Percentiles rank a stretch among this genome's conserved stretches.
Conservation (phyloP, 169 alveolate species). For the Babesia gibsoni region DNA sequence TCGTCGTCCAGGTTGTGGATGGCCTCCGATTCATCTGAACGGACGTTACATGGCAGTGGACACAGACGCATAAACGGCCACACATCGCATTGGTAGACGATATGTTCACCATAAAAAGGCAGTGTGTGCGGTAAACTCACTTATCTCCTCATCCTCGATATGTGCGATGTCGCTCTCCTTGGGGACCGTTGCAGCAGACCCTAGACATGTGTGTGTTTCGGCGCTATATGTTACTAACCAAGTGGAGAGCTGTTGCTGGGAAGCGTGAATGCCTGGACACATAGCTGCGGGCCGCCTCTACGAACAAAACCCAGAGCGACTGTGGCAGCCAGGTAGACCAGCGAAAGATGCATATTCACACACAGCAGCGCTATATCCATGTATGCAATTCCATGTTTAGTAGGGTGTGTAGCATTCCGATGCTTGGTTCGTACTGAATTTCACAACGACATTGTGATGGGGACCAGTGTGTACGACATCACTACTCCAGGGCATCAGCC, state of each 20-base stretch:
- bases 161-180: slow-evolving; percentile 5
- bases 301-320: not conserved
- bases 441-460: not conserved
- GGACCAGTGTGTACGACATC: slow-evolving; percentile 32
- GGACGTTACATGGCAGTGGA: not conserved
- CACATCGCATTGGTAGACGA: too few relatives aligned
- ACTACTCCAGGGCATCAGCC: too few relatives aligned
- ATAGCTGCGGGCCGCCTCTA: not conserved
- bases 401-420: not conserved
- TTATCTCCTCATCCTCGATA: slow-evolving; percentile 10
- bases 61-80: not conserved
- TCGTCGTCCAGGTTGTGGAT: slow-evolving; percentile 53
- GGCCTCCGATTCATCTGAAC: slow-evolving; percentile 29
- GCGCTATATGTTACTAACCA: not conserved
- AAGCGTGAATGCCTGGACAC: not conserved
- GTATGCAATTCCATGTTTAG: not conserved
- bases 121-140: not conserved
- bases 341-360: not conserved
- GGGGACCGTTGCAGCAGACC: slow-evolving; percentile 5
- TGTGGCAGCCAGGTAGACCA: not conserved
- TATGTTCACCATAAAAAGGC: too few relatives aligned
- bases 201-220: slow-evolving; percentile 1
- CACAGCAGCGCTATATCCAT: not conserved
- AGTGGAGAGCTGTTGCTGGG: not conserved
- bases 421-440: not conserved